A percentile compares a stretch with the other conserved stretches of the same genome.
Evolutionary conservation across 441 rosid genomes (phyloP).

Genomic region (Euphorbia schlechtendalii): DNA sequence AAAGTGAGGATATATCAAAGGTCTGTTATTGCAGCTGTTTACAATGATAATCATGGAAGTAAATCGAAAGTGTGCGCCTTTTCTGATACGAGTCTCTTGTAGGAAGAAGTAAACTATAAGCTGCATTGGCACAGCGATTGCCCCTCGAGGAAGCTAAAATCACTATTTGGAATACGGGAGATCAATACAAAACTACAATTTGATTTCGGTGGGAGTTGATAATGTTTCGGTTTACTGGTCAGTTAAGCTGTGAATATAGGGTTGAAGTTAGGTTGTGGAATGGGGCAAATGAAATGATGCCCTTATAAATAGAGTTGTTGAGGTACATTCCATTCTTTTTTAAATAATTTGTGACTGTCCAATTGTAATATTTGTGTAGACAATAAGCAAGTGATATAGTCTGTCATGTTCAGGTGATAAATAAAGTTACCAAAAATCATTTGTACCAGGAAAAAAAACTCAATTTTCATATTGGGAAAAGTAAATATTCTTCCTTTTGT

Average conservation of each 20-base stretch:
- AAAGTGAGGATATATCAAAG: slow-evolving; percentile 3
- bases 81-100: slow-evolving; percentile 14
- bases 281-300: slow-evolving; percentile 26
- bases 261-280: slow-evolving; percentile 21
- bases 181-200: neutral
- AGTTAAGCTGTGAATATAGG: slow-evolving; percentile 22
- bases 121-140: slow-evolving; percentile 6
- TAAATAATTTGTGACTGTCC: neutral
- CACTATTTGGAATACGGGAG: slow-evolving; percentile 7
- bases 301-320: slow-evolving; percentile 17
- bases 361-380: neutral
- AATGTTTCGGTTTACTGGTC: slow-evolving; percentile 7
- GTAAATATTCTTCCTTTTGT: neutral
- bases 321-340: slow-evolving; percentile 2
- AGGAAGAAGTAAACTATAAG: neutral
- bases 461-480: neutral
- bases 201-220: neutral
- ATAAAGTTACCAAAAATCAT: neutral
- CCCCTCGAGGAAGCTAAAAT: neutral
- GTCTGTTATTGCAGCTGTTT: slow-evolving; percentile 1
- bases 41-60: slow-evolving; percentile 4
- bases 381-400: neutral
- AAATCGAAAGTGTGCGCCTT: neutral
- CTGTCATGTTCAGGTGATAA: neutral
- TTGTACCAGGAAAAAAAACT: neutral